These are phyloP conservation scores for Candida albicans DNA, from an alignment of 1,139 yeast genomes.

Conservation along the genomic window DNA sequence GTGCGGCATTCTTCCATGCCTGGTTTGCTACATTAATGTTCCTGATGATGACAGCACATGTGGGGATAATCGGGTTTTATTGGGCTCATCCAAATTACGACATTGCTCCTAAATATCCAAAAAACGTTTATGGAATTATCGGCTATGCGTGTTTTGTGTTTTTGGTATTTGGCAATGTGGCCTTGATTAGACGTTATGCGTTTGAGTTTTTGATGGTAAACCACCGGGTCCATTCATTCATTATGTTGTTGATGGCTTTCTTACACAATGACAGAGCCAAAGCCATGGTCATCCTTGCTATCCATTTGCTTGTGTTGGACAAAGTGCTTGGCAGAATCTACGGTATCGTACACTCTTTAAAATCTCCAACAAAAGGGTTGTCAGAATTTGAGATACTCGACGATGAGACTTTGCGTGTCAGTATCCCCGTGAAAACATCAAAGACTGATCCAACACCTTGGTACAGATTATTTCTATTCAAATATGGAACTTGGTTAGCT, in stretches of 20 bases:
- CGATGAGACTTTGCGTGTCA: slow-evolving; percentile 40
- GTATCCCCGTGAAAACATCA: slow-evolving; percentile 31
- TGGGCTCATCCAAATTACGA: slow-evolving; percentile 43
- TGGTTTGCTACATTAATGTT: slow-evolving; percentile 48
- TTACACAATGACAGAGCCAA: slow-evolving; percentile 42
- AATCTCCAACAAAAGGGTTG: slow-evolving; percentile 41
- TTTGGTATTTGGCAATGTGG: slow-evolving; percentile 39
- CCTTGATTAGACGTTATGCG: slow-evolving; percentile 38
- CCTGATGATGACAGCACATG: slow-evolving; percentile 37
- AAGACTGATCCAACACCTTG: slow-evolving; percentile 24
- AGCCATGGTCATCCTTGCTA: slow-evolving; percentile 40
- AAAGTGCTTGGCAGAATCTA: slow-evolving; percentile 34
- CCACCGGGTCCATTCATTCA: slow-evolving; percentile 42
- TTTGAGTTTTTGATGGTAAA: slow-evolving; percentile 47
- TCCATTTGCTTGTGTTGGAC: slow-evolving; percentile 48
- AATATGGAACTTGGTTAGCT: slow-evolving; percentile 45
- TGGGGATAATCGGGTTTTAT: slow-evolving; percentile 28
- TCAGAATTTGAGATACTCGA: slow-evolving; percentile 43
- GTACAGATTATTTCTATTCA: slow-evolving; percentile 36
- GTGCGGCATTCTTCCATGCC: slow-evolving; percentile 39
- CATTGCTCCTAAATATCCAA: slow-evolving; percentile 34
- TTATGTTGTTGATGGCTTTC: slow-evolving; percentile 45
- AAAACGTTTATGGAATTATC: slow-evolving; percentile 52
- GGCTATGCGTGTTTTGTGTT: slow-evolving; percentile 40
- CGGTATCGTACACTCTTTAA: slow-evolving; percentile 31